Evolutionary conservation across 352 stramenopile species (phyloP).

Genomic region (Nannochloropsis limnetica): DNA sequence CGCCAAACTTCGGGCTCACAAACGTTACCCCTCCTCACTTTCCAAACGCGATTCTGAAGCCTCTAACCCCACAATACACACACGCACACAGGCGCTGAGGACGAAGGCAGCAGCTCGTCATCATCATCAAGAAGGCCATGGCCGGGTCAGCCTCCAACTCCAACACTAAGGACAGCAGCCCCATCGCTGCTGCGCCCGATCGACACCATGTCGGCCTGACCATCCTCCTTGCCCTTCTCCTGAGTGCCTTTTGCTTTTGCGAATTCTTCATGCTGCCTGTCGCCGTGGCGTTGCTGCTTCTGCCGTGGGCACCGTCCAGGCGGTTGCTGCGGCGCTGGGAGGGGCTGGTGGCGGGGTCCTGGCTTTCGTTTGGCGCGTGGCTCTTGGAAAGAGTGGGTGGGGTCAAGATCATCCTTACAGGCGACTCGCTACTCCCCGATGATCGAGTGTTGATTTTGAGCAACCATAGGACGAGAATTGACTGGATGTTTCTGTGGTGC

Average conservation of each 20-base stretch:
- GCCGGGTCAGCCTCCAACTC: not conserved
- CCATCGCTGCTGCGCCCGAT: not conserved
- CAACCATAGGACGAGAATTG: slow-evolving; percentile 3
- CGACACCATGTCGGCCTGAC: slow-evolving; percentile 7
- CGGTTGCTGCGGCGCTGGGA: not conserved
- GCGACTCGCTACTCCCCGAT: not conserved
- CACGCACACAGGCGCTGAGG: not conserved
- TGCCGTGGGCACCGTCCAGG: not conserved
- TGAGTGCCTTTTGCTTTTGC: slow-evolving; percentile 18
- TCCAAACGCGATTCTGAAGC: not conserved
- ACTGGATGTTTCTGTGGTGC: slow-evolving; percentile 31
- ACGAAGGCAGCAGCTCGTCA: not conserved
- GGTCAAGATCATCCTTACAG: slow-evolving; percentile 27
- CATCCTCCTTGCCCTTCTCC: slow-evolving; percentile 23
- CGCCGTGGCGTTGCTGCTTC: not conserved
- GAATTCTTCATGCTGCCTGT: slow-evolving; percentile 29
- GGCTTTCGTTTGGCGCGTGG: not conserved
- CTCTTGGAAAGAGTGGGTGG: slow-evolving; percentile 10
- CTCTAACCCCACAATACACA: not conserved
- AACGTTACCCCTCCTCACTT: too few species aligned
- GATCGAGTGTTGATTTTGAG: not conserved
- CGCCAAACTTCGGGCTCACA: too few species aligned
- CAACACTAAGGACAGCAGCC: too few species aligned
- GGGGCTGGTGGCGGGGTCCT: not conserved
- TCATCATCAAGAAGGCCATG: not conserved